phyloP scores from a whole-genome alignment of 768 basidiomycete species.

The Tubosaeta sp. region DNA sequence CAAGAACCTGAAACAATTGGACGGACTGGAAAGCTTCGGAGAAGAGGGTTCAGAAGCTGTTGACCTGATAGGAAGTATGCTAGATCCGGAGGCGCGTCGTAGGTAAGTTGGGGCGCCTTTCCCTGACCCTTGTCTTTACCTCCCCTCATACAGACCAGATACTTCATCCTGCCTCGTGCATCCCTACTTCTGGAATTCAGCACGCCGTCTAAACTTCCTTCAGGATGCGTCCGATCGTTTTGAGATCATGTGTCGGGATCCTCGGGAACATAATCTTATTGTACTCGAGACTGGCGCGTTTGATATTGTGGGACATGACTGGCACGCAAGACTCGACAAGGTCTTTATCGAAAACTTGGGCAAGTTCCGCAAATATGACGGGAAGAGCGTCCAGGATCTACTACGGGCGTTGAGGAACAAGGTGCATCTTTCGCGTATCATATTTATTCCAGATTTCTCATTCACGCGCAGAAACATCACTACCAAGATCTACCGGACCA shows the following conservation, averaged over 20 bases:
- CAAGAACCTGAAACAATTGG: constrained; percentile 69
- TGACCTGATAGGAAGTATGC: constrained; percentile 74
- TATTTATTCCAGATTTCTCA: constrained; percentile 7
- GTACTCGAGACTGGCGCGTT: constrained; percentile 67
- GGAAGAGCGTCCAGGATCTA: constrained; percentile 84
- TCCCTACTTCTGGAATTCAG: constrained; percentile 96
- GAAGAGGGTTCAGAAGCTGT: constrained; percentile 93
- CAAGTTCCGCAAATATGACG: constrained; percentile 97
- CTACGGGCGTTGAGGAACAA: constrained; percentile 93
- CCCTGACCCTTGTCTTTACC: constrained; percentile 2
- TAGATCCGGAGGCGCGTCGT: constrained; percentile 67
- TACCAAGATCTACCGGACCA: constrained; percentile 95
- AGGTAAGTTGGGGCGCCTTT: constrained; percentile 51
- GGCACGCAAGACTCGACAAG: constrained; percentile 83
- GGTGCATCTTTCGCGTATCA: constrained; percentile 41
- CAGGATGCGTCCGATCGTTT: constrained; percentile 97
- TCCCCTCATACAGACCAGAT: constrained; percentile 58
- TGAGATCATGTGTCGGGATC: constrained; percentile 95
- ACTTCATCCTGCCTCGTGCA: constrained; percentile 85
- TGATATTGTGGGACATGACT: constrained; percentile 82
- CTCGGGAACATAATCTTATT: constrained; percentile 71
- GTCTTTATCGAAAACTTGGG: constrained; percentile 91
- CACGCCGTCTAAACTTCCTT: constrained; percentile 83
- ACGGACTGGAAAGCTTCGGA: constrained; percentile 72
- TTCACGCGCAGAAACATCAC: constrained; percentile 76